Conservation (phyloP, 257 asterid genomes). For the Linaria vulgaris region DNA sequence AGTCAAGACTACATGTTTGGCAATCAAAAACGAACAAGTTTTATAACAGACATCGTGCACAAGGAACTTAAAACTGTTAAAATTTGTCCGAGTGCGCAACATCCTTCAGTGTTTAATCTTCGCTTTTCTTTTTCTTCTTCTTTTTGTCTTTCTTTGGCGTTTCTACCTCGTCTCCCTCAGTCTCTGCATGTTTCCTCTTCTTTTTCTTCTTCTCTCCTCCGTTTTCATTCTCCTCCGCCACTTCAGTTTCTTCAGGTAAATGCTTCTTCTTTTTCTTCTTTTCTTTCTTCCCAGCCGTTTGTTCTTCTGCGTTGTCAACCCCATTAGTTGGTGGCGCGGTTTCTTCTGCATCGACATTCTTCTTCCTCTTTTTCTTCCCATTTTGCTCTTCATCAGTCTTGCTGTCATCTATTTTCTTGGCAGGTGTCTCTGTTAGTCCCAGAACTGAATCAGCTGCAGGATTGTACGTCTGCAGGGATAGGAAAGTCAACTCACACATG, state of each 20-base stretch:
- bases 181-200: conserved; percentile 58
- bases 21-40: no score
- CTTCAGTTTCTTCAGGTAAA: conserved; percentile 22
- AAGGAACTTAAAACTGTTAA: no score
- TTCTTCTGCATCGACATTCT: conserved; percentile 33
- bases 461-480: conserved; percentile 43
- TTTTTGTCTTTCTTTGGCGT: conserved; percentile 28
- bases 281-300: conserved; percentile 36
- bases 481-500: neutral
- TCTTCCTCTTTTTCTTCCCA: conserved; percentile 48
- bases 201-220: conserved; percentile 38
- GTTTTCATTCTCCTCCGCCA: conserved; percentile 22
- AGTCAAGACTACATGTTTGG: no score
- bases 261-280: conserved; percentile 53
- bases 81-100: no score
- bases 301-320: conserved; percentile 23
- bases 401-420: conserved; percentile 32
- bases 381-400: conserved; percentile 27
- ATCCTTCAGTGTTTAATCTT: no score
- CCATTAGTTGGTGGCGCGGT: conserved; percentile 8
- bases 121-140: conserved; percentile 35
- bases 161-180: conserved; percentile 21
- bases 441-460: conserved; percentile 49
- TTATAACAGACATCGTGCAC: no score
- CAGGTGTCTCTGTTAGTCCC: conserved; percentile 31